Evolutionary conservation across 2,329 filamentous ascomycete genomes (phyloP).

Genomic region (Fusarium duplospermum): DNA sequence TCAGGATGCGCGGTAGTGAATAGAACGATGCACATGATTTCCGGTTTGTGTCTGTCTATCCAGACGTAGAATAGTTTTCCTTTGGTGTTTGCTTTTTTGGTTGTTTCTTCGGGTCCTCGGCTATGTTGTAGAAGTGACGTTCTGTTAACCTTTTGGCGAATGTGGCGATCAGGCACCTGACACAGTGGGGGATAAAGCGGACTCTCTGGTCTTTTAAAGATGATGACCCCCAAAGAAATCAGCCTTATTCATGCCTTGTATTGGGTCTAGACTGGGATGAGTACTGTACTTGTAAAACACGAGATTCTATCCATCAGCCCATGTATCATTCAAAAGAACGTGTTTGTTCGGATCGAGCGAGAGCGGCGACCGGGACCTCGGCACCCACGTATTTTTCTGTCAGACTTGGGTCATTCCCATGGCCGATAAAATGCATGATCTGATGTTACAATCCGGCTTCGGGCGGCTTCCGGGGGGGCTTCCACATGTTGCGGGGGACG

Average conservation of each 20-base stretch:
- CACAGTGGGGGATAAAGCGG: conserved; percentile 18
- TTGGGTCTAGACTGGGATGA: not conserved
- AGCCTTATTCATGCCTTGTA: not conserved
- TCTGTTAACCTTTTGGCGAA: conserved; percentile 21
- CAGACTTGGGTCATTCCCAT: not conserved
- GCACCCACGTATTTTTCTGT: conserved; percentile 9
- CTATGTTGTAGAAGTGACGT: not conserved
- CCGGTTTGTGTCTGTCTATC: not conserved
- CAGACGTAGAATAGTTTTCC: not conserved
- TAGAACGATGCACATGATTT: conserved; percentile 79
- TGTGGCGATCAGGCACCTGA: conserved; percentile 13
- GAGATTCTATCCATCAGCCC: conserved; percentile 3
- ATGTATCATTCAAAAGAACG: conserved; percentile 1
- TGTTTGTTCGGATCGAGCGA: conserved; percentile 20
- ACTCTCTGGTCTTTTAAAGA: conserved; percentile 33
- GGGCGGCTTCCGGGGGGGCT: conserved; percentile 35
- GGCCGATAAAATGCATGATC: conserved; percentile 33
- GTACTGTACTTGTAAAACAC: conserved; percentile 3
- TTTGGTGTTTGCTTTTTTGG: conserved; percentile 1
- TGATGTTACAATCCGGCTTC: conserved; percentile 37
- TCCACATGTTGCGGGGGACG: conserved; percentile 28
- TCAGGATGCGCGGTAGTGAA: conserved; percentile 80
- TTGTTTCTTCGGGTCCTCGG: not conserved
- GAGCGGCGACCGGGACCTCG: conserved; percentile 31
- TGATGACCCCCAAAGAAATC: conserved; percentile 14